Evolutionary conservation across 345 rosid species (phyloP).

Genomic region (Nasturtium officinale): DNA sequence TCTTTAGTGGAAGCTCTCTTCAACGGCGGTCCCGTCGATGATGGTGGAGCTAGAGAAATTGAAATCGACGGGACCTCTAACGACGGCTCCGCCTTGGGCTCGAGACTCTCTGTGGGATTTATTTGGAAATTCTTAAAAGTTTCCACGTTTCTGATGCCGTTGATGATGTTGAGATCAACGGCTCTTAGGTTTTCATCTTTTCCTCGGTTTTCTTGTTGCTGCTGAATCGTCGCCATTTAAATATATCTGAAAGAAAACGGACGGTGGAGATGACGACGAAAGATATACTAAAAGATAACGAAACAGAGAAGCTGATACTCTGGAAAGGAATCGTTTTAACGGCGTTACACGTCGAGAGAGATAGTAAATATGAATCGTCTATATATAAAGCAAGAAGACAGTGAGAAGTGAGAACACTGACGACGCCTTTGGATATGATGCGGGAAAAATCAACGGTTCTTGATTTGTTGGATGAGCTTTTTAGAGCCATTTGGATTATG

Average conservation of each 20-base stretch:
- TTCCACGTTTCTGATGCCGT: conserved; percentile 30
- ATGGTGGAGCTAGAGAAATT: conserved; percentile 43
- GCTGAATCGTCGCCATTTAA: conserved; percentile 45
- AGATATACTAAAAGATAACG: not conserved
- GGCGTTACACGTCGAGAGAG: conserved; percentile 40
- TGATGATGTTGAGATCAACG: conserved; percentile 48
- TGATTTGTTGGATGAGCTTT: not conserved
- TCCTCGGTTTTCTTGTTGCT: conserved; percentile 37
- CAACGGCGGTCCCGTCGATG: conserved; percentile 44
- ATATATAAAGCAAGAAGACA: conserved; percentile 17
- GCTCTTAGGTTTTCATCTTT: conserved; percentile 35
- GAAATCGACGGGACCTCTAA: conserved; percentile 43
- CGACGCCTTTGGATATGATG: conserved; percentile 1
- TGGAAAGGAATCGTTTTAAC: conserved; percentile 30
- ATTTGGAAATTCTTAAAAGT: not conserved
- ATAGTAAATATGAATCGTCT: conserved; percentile 9
- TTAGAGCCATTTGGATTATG: not conserved
- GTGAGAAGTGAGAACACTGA: conserved; percentile 19
- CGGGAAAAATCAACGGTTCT: conserved; percentile 37
- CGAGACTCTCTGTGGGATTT: conserved; percentile 4
- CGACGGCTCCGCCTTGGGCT: conserved; percentile 54
- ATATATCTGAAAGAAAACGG: conserved; percentile 7
- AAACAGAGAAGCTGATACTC: conserved; percentile 20
- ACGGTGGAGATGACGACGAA: conserved; percentile 32
- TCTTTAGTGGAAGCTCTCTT: conserved; percentile 78